Conservation (phyloP, 164 flowering plant species). For the Vitis labrusca region DNA sequence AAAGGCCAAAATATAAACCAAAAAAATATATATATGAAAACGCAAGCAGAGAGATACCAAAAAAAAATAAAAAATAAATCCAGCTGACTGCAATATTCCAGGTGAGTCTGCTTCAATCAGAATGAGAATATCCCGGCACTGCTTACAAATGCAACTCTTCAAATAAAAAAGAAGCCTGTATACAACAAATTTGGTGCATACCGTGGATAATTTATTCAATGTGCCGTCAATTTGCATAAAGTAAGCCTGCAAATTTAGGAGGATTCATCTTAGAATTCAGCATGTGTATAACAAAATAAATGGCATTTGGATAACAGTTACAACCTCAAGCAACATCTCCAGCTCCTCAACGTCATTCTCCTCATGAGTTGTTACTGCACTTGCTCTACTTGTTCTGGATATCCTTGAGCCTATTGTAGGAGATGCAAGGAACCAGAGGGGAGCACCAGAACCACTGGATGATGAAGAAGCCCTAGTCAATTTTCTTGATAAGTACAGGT, state of each 20-base stretch:
- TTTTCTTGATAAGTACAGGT: constrained; percentile 88
- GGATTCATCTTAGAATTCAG: too few relatives aligned
- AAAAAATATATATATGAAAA: background rate
- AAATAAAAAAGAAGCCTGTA: too few relatives aligned
- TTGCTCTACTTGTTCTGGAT: constrained; percentile 81
- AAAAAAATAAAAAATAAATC: too few relatives aligned
- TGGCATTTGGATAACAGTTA: constrained; percentile 2
- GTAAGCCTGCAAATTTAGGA: constrained; percentile 70
- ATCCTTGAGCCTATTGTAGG: constrained; percentile 74
- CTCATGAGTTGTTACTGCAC: constrained; percentile 63
- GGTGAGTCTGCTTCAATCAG: too few relatives aligned
- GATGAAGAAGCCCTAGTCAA: constrained; percentile 64
- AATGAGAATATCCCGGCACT: too few relatives aligned
- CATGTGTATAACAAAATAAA: constrained; percentile 4
- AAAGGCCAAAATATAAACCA: background rate
- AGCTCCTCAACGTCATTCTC: constrained; percentile 95
- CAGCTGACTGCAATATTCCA: too few relatives aligned
- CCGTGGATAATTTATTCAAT: constrained; percentile 90
- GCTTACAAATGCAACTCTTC: too few relatives aligned
- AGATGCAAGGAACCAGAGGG: constrained; percentile 71
- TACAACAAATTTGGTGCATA: constrained; percentile 25
- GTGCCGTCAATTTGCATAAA: constrained; percentile 98
- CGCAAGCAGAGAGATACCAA: too few relatives aligned
- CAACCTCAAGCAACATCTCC: constrained; percentile 95
- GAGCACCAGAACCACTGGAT: constrained; percentile 58